Conservation (phyloP, 106 monocot genomes). For the Apostasia shenzhenica region DNA sequence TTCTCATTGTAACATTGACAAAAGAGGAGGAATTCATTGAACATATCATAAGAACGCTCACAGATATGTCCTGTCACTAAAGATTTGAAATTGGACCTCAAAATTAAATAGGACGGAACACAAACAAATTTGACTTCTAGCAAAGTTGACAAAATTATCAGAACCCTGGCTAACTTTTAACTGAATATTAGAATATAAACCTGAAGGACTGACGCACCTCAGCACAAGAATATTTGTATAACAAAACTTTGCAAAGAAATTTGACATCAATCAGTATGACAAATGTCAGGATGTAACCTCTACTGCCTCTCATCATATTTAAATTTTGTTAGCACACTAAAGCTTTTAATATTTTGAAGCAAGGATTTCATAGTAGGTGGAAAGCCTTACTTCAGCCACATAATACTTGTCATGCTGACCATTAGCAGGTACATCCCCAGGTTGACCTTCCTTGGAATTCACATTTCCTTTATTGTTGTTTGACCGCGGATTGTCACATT, state of each 20-base stretch:
- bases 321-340: too few species aligned
- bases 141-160: background rate
- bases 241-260: too few species aligned
- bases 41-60: background rate
- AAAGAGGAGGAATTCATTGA: too few species aligned
- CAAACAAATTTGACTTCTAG: background rate
- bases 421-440: conserved; percentile 21
- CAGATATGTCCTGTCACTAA: background rate
- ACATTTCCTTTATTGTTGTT: conserved; percentile 10
- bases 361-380: background rate
- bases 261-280: too few species aligned
- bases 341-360: too few species aligned
- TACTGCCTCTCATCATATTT: too few species aligned
- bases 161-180: background rate
- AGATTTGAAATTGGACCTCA: background rate
- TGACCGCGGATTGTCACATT: conserved; percentile 13
- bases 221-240: background rate
- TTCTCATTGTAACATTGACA: too few species aligned
- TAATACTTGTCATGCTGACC: conserved; percentile 20
- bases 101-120: background rate
- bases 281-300: too few species aligned
- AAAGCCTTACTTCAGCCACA: conserved; percentile 62
- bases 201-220: background rate
- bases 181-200: background rate
- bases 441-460: conserved; percentile 7